Evolutionary conservation across 31 red algal genomes (phyloP), one percentile per base, ranked within the genome.

Genomic region (Bonnemaisonia californica): DNA sequence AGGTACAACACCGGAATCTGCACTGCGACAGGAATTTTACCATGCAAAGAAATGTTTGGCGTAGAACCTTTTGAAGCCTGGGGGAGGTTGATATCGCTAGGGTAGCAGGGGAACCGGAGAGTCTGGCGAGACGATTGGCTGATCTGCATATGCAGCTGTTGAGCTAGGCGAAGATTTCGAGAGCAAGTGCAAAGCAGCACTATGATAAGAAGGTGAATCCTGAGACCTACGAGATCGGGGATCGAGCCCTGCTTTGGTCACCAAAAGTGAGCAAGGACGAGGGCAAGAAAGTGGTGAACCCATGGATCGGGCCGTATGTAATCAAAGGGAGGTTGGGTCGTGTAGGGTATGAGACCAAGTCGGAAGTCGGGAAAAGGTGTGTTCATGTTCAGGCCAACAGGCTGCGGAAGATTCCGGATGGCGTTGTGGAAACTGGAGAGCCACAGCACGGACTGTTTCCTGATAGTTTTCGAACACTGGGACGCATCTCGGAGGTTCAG

Each of bases 201-300:
- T 83, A 83, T 66, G 45, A 83, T 57, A 71, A 55, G 22, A 40
- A 18, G 1, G 41, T 83, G 11, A 83, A 57, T 24, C 36, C n/a
- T 0, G 23, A 35, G 26, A 0, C 26, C 11, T 83, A 71, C 41
- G 1, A 83, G 24, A 37, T 57, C 7, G 64, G 79, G 5, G 79
- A 70, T 57, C n/a, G 79, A 55, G 79, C 72, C 9, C 31, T 83
- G 30, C 29, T 83, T 12, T 72, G 48, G 65, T 31, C 24, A 13
- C 27, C 28, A 22, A 36, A 71, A 37, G 48, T 70, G 7, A 37
- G 22, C 27, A 72, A 51, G 12, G 23, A 54, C 19, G 42, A 71
- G 54, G 62, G 62, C 21, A 70, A 72, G 23, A 71, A 83, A 23
- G 18, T 83, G n/a, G 0, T 70, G 12, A 42, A 57, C 27, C 79